A percentile compares a stretch with the other conserved stretches of the same genome.
These are phyloP conservation scores for Nigrospora osmanthi DNA, from an alignment of 2,329 filamentous ascomycete species.

Conservation along the genomic window DNA sequence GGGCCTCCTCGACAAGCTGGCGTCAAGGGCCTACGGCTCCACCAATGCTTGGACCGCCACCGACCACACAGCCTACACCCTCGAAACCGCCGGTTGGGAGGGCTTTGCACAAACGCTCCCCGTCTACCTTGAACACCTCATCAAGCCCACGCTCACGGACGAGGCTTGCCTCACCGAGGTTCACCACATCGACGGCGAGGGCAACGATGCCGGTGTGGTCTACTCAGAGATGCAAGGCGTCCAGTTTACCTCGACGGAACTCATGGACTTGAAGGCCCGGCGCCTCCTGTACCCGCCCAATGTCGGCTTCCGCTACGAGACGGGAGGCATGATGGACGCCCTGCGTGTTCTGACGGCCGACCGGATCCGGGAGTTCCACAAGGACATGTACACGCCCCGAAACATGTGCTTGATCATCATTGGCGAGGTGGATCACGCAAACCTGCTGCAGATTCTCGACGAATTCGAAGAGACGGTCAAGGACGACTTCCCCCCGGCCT, in stretches of 20 bases:
- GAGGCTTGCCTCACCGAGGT: slow-evolving; percentile 92
- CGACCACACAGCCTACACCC: slow-evolving; percentile 92
- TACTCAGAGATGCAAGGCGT: slow-evolving; percentile 99
- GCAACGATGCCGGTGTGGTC: slow-evolving; percentile 92
- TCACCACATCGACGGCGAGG: slow-evolving; percentile 87
- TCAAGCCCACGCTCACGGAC: slow-evolving; percentile 87
- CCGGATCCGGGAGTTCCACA: slow-evolving; percentile 88
- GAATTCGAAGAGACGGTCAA: slow-evolving; percentile 83
- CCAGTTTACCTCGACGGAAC: slow-evolving; percentile 73
- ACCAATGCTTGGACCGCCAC: slow-evolving; percentile 98
- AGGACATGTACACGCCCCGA: slow-evolving; percentile 95
- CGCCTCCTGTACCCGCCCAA: slow-evolving; percentile 80
- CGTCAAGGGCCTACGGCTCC: slow-evolving; percentile 83
- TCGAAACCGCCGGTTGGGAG: slow-evolving; percentile 94
- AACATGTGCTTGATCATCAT: slow-evolving; percentile 88
- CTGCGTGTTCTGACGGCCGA: slow-evolving; percentile 80
- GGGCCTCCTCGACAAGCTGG: slow-evolving; percentile 87
- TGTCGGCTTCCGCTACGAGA: slow-evolving; percentile 92
- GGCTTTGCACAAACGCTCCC: slow-evolving; percentile 92
- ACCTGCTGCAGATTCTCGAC: slow-evolving; percentile 75
- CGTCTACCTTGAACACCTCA: slow-evolving; percentile 89
- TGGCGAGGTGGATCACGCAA: slow-evolving; percentile 79
- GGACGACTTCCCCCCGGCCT: slow-evolving; percentile 67
- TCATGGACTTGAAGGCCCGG: slow-evolving; percentile 80
- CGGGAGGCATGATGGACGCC: slow-evolving; percentile 93